A percentile compares a stretch with the other conserved stretches of the same genome.
Conservation (phyloP, 148 eudicot species). For the Simmondsia chinensis region DNA sequence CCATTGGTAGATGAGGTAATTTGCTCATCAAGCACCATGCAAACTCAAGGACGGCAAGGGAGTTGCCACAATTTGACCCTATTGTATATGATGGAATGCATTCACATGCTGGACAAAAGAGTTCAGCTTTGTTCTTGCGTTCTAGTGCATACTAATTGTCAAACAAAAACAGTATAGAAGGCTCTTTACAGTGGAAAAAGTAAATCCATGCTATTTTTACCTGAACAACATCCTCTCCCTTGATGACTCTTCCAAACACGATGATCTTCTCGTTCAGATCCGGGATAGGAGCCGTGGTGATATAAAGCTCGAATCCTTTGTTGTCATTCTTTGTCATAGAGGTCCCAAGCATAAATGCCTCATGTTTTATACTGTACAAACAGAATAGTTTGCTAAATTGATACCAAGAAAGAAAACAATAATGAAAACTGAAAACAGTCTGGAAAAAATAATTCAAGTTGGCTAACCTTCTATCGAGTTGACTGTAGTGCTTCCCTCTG, state of each 20-base stretch:
- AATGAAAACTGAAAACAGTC: neutral
- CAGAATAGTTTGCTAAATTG: neutral
- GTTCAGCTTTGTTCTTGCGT: too few species aligned
- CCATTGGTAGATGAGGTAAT: too few species aligned
- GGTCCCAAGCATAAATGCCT: constrained; percentile 95
- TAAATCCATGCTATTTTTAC: constrained; percentile 15
- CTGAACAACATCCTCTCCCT: constrained; percentile 97
- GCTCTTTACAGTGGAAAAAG: neutral
- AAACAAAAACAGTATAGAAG: neutral
- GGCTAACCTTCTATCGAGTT: constrained; percentile 68
- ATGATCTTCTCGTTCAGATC: constrained; percentile 77
- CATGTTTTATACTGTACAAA: constrained; percentile 71
- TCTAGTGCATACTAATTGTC: neutral
- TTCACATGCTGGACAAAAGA: too few species aligned
- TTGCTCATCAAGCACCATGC: too few species aligned
- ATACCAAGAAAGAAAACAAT: too few species aligned
- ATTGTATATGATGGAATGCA: too few species aligned
- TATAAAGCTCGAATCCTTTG: constrained; percentile 66
- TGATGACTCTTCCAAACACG: constrained; percentile 79
- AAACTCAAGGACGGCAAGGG: too few species aligned
- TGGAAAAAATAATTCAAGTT: neutral
- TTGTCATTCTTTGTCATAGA: constrained; percentile 54
- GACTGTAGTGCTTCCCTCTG: constrained; percentile 71
- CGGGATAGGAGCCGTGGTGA: constrained; percentile 89
- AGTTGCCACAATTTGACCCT: too few species aligned